Evolutionary conservation across 164 flowering plant genomes (phyloP).

Genomic region (Vitis vinifera): ASM3070453v1 NC_081818.1:10856501-10857000

Average conservation of each 20-base stretch:
- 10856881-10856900: background rate
- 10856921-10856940: background rate
- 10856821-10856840: conserved; percentile 81
- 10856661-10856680: conserved; percentile 60
- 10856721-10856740: conserved; percentile 76
- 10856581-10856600: conserved; percentile 12
- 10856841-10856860: conserved; percentile 89
- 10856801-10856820: conserved; percentile 40
- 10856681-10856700: conserved; percentile 56
- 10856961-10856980: no score
- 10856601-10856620: conserved; percentile 12
- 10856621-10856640: background rate
- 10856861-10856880: conserved; percentile 11
- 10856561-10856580: conserved; percentile 63
- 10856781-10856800: conserved; percentile 7
- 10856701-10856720: conserved; percentile 68
- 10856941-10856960: no score
- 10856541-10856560: conserved; percentile 78
- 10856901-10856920: background rate
- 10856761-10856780: background rate
- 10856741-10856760: conserved; percentile 31
- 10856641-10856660: conserved; percentile 34
- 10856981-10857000: no score
- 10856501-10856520: conserved; percentile 98
- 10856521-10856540: conserved; percentile 76